A percentile compares a stretch with the other conserved stretches of the same genome.
Evolutionary conservation across 768 basidiomycete genomes (phyloP).

Genomic region (Candolleomyces efflorescens): DNA sequence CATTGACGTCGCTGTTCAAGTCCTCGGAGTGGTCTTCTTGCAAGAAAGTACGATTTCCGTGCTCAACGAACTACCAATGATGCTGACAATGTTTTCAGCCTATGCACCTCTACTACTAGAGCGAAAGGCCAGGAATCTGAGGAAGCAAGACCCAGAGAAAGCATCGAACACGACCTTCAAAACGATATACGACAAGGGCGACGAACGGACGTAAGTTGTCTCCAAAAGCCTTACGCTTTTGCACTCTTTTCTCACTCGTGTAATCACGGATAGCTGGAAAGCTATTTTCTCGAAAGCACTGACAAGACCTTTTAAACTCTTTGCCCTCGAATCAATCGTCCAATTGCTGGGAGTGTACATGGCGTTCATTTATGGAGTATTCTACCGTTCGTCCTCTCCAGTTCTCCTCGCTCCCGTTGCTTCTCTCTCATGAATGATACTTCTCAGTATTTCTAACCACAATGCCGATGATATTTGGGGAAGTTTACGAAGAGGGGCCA

Average conservation of each 20-base stretch:
- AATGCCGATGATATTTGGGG: conserved; percentile 54
- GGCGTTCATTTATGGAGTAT: conserved; percentile 62
- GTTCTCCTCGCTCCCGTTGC: not conserved
- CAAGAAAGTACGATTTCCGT: conserved; percentile 50
- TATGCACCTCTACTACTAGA: conserved; percentile 42
- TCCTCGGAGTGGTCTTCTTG: conserved; percentile 51
- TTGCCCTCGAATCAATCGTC: conserved; percentile 58
- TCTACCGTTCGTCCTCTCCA: conserved; percentile 45
- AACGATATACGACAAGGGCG: conserved; percentile 42
- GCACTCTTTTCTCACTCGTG: no score
- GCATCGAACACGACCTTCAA: conserved; percentile 31
- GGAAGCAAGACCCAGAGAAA: conserved; percentile 46
- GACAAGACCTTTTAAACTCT: conserved; percentile 64
- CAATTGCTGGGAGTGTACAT: conserved; percentile 66
- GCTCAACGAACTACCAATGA: not conserved
- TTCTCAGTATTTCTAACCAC: conserved; percentile 63
- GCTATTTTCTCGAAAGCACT: conserved; percentile 49
- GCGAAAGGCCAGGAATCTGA: conserved; percentile 48
- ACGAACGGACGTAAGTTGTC: conserved; percentile 40
- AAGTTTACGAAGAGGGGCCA: conserved; percentile 46
- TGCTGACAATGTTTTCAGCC: conserved; percentile 33
- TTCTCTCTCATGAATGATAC: not conserved
- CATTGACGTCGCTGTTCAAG: conserved; percentile 49
- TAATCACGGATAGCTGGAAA: conserved; percentile 37
- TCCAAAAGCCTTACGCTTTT: no score